These are phyloP conservation scores for Stentor coeruleus DNA, from an alignment of 73 alveolate genomes.

Conservation along the genomic window DNA sequence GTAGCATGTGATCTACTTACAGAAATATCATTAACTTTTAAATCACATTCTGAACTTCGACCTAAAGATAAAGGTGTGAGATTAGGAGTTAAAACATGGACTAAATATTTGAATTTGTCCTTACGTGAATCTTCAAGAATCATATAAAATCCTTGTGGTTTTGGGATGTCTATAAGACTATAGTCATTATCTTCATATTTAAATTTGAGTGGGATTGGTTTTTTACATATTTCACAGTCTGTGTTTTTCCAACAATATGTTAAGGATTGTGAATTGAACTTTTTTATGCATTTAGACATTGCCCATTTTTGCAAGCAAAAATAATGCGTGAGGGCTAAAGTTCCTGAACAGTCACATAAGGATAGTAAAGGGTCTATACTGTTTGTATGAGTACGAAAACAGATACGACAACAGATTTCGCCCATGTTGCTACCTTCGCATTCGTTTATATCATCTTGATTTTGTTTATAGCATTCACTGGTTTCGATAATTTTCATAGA, in stretches of 20 bases:
- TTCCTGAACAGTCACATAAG: not conserved
- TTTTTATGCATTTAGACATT: not conserved
- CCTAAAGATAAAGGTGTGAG: conserved; percentile 42
- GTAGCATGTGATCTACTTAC: conserved; percentile 73
- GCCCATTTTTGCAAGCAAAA: not conserved
- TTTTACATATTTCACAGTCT: not conserved
- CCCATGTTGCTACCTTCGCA: not conserved
- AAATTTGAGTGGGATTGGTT: not conserved
- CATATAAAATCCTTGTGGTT: not conserved
- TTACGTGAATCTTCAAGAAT: not conserved
- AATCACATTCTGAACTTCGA: conserved; percentile 63
- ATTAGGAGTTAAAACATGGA: not conserved
- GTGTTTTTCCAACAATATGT: not conserved
- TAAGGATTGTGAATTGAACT: not conserved
- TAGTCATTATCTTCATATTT: not conserved
- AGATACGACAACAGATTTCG: not conserved
- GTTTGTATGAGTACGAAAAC: not conserved
- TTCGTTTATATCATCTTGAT: not conserved
- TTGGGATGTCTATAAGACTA: not conserved
- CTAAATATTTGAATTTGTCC: not conserved
- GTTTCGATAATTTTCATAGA: not conserved
- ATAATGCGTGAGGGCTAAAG: not conserved
- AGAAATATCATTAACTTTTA: conserved; percentile 72
- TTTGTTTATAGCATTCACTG: not conserved
- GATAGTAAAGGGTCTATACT: not conserved